These are phyloP conservation scores for Saccharomycopsis sp. DNA, from an alignment of 805 yeast species.

Conservation along the genomic window DNA sequence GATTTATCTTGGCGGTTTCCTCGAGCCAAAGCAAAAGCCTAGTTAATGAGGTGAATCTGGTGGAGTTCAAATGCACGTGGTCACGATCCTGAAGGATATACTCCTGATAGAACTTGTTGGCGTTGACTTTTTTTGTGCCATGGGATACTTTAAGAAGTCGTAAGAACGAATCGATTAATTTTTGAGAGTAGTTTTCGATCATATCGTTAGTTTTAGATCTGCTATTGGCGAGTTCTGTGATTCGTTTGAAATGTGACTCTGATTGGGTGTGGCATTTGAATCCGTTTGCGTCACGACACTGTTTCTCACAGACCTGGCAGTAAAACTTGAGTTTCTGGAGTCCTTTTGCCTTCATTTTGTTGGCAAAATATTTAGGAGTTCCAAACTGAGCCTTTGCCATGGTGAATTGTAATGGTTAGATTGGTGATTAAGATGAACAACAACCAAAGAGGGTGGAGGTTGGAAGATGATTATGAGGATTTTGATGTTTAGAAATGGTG, in stretches of 20 bases:
- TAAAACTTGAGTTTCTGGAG: slow-evolving; percentile 80
- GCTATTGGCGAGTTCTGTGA: slow-evolving; percentile 42
- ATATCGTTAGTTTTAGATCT: slow-evolving; percentile 27
- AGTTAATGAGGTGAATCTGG: slow-evolving; percentile 68
- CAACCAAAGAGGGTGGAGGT: no score
- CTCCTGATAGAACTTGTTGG: slow-evolving; percentile 86
- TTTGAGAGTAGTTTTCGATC: slow-evolving; percentile 51
- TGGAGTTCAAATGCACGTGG: slow-evolving; percentile 88
- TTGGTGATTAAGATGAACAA: no score
- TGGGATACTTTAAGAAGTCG: slow-evolving; percentile 57
- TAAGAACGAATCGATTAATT: slow-evolving; percentile 61
- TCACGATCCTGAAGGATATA: slow-evolving; percentile 65
- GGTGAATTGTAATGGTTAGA: no score
- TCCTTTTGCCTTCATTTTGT: slow-evolving; percentile 75
- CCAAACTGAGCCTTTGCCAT: slow-evolving; percentile 60
- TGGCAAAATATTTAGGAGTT: slow-evolving; percentile 64
- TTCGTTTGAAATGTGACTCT: slow-evolving; percentile 64
- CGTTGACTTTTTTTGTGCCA: slow-evolving; percentile 73
- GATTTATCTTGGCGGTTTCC: slow-evolving; percentile 44
- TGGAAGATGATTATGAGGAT: no score
- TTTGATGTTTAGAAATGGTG: no score
- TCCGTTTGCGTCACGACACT: slow-evolving; percentile 94
- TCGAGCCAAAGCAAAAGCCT: slow-evolving; percentile 60
- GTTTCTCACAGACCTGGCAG: slow-evolving; percentile 88
- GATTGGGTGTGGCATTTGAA: slow-evolving; percentile 83